phyloP scores from a whole-genome alignment of 1,284 basidiomycete genomes.

The Sporisorium iseilematis-ciliati region DNA sequence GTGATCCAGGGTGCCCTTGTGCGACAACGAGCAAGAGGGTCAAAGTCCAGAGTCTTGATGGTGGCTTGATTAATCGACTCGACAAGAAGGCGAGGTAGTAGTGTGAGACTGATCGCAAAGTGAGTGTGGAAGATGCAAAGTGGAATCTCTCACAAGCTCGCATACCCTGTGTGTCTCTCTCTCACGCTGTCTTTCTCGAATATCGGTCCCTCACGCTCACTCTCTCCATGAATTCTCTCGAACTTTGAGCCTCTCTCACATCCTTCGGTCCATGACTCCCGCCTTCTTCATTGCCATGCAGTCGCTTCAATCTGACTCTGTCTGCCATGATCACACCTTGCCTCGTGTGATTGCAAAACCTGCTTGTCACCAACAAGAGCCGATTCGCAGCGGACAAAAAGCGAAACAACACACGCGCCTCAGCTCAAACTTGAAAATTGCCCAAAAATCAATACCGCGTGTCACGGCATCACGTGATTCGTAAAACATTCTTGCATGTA shows the following conservation, averaged over 20 bases:
- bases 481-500: not conserved
- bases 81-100: not conserved
- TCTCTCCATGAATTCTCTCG: not conserved
- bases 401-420: constrained; percentile 31
- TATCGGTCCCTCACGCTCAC: not conserved
- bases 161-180: constrained; percentile 11
- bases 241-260: not conserved
- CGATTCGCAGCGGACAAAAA: constrained; percentile 11
- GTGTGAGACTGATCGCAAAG: constrained; percentile 12
- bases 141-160: constrained; percentile 29
- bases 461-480: constrained; percentile 15
- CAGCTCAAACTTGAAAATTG: not conserved
- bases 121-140: constrained; percentile 17
- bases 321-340: not conserved
- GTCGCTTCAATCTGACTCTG: not conserved
- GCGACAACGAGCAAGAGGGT: constrained; percentile 5
- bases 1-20: not conserved
- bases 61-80: too few relatives aligned
- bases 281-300: not conserved
- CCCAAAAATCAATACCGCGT: constrained; percentile 9
- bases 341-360: not conserved
- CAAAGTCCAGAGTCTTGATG: not conserved
- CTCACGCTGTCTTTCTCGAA: constrained; percentile 2
- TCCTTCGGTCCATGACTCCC: not conserved
- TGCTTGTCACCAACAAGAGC: not conserved